These are phyloP conservation scores for Aspergillus niger DNA, from an alignment of 2,329 filamentous ascomycete genomes.

Conservation along the genomic window DNA sequence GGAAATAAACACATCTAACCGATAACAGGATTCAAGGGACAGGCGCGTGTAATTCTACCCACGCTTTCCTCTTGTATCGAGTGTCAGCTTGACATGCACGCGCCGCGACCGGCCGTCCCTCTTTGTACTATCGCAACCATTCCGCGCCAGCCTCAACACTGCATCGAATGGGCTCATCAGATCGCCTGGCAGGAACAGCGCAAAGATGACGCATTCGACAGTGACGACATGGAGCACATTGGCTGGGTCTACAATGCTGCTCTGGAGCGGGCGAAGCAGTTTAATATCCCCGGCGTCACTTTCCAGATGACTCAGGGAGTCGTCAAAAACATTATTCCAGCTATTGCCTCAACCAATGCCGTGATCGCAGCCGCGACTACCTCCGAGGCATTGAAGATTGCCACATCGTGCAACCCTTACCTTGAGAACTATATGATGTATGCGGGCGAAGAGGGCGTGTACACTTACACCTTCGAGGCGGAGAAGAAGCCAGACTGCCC, in stretches of 20 bases:
- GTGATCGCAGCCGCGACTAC: conserved; percentile 95
- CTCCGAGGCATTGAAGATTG: conserved; percentile 95
- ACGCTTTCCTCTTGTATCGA: conserved; percentile 95
- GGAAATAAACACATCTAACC: conserved; percentile 16
- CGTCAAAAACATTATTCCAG: conserved; percentile 98
- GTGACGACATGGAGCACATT: conserved; percentile 94
- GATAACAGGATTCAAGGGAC: conserved; percentile 82
- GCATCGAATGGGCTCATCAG: conserved; percentile 97
- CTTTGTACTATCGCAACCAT: conserved; percentile 96
- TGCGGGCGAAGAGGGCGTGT: conserved; percentile 90
- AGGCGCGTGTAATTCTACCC: conserved; percentile 87
- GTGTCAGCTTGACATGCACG: conserved; percentile 98
- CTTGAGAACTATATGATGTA: conserved; percentile 99
- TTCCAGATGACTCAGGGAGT: conserved; percentile 96
- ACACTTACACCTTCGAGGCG: conserved; percentile 96
- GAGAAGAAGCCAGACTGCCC: conserved; percentile 94
- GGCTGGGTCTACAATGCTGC: conserved; percentile 94
- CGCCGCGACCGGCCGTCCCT: conserved; percentile 92
- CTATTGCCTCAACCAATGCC: conserved; percentile 96
- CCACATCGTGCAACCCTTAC: conserved; percentile 76
- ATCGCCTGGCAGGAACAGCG: conserved; percentile 93
- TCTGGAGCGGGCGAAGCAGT: conserved; percentile 76
- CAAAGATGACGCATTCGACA: conserved; percentile 83
- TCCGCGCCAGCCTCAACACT: conserved; percentile 94
- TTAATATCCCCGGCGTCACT: conserved; percentile 87